Percentiles rank a stretch among this genome's conserved stretches.
These are phyloP conservation scores for Botryotinia globosa DNA, from an alignment of 2,329 filamentous ascomycete species.

Conservation along the genomic window DNA sequence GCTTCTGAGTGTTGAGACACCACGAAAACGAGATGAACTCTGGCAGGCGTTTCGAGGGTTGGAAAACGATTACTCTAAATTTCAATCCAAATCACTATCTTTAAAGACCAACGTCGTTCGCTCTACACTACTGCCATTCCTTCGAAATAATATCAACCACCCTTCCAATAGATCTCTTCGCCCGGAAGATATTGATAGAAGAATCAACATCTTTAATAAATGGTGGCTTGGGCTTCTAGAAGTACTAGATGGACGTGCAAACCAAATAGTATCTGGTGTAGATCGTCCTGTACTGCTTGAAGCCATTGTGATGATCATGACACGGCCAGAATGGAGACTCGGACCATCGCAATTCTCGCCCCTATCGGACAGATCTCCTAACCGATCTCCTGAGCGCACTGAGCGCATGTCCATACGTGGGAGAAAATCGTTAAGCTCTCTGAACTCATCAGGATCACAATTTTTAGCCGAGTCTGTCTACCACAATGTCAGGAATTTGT, in stretches of 20 bases:
- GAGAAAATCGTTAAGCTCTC: conserved; percentile 49
- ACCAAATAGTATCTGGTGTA: conserved; percentile 66
- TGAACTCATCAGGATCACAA: conserved; percentile 58
- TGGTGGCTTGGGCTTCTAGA: conserved; percentile 73
- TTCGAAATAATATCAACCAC: conserved; percentile 58
- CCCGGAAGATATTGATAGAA: conserved; percentile 66
- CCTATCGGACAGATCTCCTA: conserved; percentile 44
- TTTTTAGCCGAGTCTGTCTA: conserved; percentile 68
- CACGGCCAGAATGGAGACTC: conserved; percentile 65
- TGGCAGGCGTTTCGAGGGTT: conserved; percentile 67
- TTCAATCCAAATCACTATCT: conserved; percentile 64
- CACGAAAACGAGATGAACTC: conserved; percentile 65
- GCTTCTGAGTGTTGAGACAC: conserved; percentile 30
- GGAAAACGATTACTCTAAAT: conserved; percentile 67
- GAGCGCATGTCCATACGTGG: conserved; percentile 32
- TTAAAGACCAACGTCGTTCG: conserved; percentile 69
- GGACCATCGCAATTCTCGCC: conserved; percentile 57
- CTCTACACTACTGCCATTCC: conserved; percentile 61
- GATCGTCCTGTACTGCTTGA: conserved; percentile 69
- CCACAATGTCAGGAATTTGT: conserved; percentile 69
- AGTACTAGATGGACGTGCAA: conserved; percentile 65
- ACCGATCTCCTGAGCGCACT: conserved; percentile 29
- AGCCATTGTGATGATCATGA: conserved; percentile 67
- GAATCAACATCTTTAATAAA: conserved; percentile 66
- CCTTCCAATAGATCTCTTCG: conserved; percentile 57